Evolutionary conservation across 192 early-diverging fungal genomes (phyloP), one percentile per base, ranked within the genome.

Genomic region (Polychytrium aggregatum): DNA sequence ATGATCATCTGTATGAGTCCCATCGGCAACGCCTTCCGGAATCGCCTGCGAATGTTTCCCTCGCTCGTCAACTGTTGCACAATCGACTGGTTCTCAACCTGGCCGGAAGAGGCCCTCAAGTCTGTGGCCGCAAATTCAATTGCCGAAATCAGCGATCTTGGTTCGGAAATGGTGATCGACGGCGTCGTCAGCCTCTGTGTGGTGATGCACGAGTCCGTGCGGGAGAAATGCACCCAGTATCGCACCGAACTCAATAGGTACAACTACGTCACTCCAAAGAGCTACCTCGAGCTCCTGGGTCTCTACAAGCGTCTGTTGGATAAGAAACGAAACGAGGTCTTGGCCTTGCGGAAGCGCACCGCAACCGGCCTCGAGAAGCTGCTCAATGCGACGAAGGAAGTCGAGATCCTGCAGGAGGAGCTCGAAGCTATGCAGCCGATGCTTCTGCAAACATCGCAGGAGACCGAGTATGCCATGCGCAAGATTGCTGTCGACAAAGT

Each of bases 81-180:
- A 17, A 79, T 79, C 43, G 77, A 79, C 55, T 79, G 77, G 77
- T 79, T 79, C 57, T 70, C 76, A 0, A 75, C 77, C 7, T 79
- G 77, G 77, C 77, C 77, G 2, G 74, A 79, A 55, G 77, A 79
- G 33, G 77, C 77, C 1, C 51, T 79, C 9, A 24, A 64, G 41
- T 62, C 58, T 44, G 77, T 79, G 2, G 74, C 77, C 16, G 71
- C 77, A 10, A 78, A 78, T 41, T 64, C 70, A 0, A 51, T 77
- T 22, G 47, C 62, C n/a, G 77, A 79, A 41, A 73, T 79, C 31
- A 62, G 59, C 26, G 69, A 78, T 44, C 52, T 77, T 18, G 74
- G 74, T 2, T 69, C 70, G 2, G 74, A 77, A 37, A 58, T 76
- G 53, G 67, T 78, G 41, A 71, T 74, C 47, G 72, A 74, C 38